Evolutionary conservation across 139 green algal species (phyloP).

Genomic region (Mychonastes homosphaera): DNA sequence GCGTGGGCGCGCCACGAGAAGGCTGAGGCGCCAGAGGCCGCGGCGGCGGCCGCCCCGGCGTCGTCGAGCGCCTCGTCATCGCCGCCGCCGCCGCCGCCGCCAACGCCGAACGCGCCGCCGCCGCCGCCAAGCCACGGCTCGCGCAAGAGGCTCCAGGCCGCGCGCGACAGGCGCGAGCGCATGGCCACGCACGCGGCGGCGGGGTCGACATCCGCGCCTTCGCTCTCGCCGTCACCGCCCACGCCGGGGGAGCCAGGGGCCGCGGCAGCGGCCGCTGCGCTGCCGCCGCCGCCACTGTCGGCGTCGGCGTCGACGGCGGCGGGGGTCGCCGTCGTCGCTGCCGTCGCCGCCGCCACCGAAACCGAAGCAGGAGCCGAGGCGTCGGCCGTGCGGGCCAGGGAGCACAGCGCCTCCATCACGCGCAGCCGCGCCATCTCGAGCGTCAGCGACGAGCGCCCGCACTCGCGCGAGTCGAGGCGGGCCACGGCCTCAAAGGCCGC

Average conservation of each 20-base stretch:
- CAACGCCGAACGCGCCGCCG: too few relatives aligned
- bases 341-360: not conserved
- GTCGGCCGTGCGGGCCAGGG: not conserved
- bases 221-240: not conserved
- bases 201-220: conserved; percentile 10
- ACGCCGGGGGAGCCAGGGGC: not conserved
- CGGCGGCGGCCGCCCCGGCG: too few relatives aligned
- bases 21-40: too few relatives aligned
- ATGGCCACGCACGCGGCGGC: too few relatives aligned
- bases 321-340: not conserved
- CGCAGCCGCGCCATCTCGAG: conserved; percentile 15
- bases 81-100: too few relatives aligned
- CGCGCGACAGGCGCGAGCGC: too few relatives aligned
- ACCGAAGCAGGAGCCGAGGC: not conserved
- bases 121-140: too few relatives aligned
- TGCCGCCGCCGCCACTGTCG: conserved; percentile 1
- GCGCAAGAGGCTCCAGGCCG: too few relatives aligned
- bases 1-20: too few relatives aligned
- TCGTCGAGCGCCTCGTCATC: too few relatives aligned
- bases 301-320: conserved; percentile 7
- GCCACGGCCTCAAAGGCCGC: not conserved
- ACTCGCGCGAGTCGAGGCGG: conserved; percentile 1
- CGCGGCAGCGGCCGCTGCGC: not conserved
- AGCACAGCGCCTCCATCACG: conserved; percentile 7
- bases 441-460: conserved; percentile 9